These are phyloP conservation scores for Porcisia deanei DNA, from an alignment of 208 protist genomes.

Conservation along the genomic window DNA sequence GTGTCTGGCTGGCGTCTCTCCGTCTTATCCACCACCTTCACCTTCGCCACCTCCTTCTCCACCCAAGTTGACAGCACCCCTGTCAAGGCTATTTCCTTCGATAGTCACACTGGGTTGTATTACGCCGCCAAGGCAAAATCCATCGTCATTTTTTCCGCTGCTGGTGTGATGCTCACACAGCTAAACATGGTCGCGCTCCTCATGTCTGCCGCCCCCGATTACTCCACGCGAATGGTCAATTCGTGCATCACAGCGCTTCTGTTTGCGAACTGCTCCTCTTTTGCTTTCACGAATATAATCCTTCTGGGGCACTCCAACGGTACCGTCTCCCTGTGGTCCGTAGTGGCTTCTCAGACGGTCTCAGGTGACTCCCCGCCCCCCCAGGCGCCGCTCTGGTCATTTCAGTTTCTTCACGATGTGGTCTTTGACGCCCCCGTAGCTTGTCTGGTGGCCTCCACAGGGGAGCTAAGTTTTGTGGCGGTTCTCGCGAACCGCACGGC, in stretches of 20 bases:
- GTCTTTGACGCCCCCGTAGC: slow-evolving; percentile 26
- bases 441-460: slow-evolving; percentile 10
- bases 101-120: slow-evolving; percentile 35
- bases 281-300: slow-evolving; percentile 24
- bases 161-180: slow-evolving; percentile 41
- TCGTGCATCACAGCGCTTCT: slow-evolving; percentile 23
- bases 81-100: slow-evolving; percentile 33
- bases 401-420: slow-evolving; percentile 26
- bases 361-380: slow-evolving; percentile 3
- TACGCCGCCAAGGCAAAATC: slow-evolving; percentile 40
- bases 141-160: slow-evolving; percentile 39
- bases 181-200: slow-evolving; percentile 29
- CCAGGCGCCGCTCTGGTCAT: slow-evolving; percentile 27
- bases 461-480: slow-evolving; percentile 27
- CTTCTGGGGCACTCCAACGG: slow-evolving; percentile 29
- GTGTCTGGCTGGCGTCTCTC: slow-evolving; percentile 61
- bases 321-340: slow-evolving; percentile 31
- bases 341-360: slow-evolving; percentile 23
- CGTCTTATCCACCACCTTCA: slow-evolving; percentile 31
- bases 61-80: slow-evolving; percentile 28
- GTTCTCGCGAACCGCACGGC: slow-evolving; percentile 24
- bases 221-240: slow-evolving; percentile 14
- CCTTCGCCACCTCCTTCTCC: slow-evolving; percentile 35
- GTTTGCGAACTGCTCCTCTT: slow-evolving; percentile 30
- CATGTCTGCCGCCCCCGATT: slow-evolving; percentile 17